Percentiles rank a stretch among this genome's conserved stretches.
Evolutionary conservation across 1,139 yeast species (phyloP).

Genomic region (Blastobotrys capitulatus): DNA sequence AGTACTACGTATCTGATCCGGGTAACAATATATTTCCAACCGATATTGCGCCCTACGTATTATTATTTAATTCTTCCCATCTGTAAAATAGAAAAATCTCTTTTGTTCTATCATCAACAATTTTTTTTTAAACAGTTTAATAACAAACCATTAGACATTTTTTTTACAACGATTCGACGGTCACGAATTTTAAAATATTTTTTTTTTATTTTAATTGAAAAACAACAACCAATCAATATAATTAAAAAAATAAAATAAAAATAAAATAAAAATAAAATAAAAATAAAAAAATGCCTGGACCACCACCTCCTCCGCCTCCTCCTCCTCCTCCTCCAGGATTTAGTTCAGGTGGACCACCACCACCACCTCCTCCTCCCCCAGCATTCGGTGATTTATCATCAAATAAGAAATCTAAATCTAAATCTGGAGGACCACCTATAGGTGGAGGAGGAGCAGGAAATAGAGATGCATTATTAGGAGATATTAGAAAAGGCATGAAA

Average conservation of each 20-base stretch:
- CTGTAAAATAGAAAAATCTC: too few relatives aligned
- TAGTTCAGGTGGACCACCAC: slow-evolving; percentile 22
- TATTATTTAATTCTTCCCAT: too few relatives aligned
- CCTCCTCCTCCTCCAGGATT: slow-evolving; percentile 29
- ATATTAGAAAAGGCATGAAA: slow-evolving; percentile 71
- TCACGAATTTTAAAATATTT: too few relatives aligned
- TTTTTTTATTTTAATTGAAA: too few relatives aligned
- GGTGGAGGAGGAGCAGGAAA: slow-evolving; percentile 22
- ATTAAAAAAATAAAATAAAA: background rate
- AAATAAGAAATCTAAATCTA: slow-evolving; percentile 15
- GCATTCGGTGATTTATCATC: slow-evolving; percentile 29
- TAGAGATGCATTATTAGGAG: slow-evolving; percentile 77
- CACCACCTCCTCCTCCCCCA: slow-evolving; percentile 34
- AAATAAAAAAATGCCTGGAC: slow-evolving; percentile 23
- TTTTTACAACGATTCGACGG: too few relatives aligned
- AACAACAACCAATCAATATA: too few relatives aligned
- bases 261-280: background rate
- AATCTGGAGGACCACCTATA: slow-evolving; percentile 19
- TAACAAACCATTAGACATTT: too few relatives aligned
- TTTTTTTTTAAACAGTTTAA: too few relatives aligned
- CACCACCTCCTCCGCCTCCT: slow-evolving; percentile 28
- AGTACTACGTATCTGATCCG: too few relatives aligned
- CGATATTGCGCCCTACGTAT: too few relatives aligned
- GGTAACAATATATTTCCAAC: too few relatives aligned
- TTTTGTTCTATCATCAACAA: too few relatives aligned